Evolutionary conservation across 116 monocot genomes (phyloP).

Genomic region (Posidonia oceanica): DNA sequence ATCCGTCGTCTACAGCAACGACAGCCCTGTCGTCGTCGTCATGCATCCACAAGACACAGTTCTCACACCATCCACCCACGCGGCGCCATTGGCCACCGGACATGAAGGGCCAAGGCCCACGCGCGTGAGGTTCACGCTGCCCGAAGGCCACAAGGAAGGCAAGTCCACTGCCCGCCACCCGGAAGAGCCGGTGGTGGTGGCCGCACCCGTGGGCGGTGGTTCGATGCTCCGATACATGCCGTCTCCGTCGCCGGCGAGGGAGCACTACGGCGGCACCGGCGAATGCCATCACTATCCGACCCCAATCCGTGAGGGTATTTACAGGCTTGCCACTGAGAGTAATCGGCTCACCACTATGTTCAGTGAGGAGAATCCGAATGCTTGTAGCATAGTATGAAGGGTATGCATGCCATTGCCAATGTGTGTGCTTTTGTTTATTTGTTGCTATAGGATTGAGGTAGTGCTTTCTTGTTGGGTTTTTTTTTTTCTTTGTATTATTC

Average conservation of each 20-base stretch:
- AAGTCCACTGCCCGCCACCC: neutral
- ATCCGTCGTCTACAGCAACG: slow-evolving; percentile 34
- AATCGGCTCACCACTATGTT: slow-evolving; percentile 58
- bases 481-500: neutral
- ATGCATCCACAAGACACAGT: slow-evolving; percentile 5
- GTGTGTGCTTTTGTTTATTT: neutral
- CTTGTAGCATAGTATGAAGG: slow-evolving; percentile 59
- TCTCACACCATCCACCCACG: neutral
- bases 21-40: slow-evolving; percentile 21
- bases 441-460: neutral
- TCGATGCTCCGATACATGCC: slow-evolving; percentile 26
- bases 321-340: slow-evolving; percentile 58
- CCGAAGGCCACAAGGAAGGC: neutral
- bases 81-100: neutral
- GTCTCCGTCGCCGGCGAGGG: slow-evolving; percentile 50
- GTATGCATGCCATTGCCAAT: neutral
- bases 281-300: slow-evolving; percentile 62
- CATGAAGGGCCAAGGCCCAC: neutral
- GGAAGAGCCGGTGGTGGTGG: neutral
- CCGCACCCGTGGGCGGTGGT: neutral
- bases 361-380: slow-evolving; percentile 92
- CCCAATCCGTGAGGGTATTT: slow-evolving; percentile 64
- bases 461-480: too few species aligned
- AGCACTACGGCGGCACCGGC: slow-evolving; percentile 15
- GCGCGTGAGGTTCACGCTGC: slow-evolving; percentile 7